Conservation (phyloP, 352 stramenopile genomes). For the Phytophthora uliginosa region DNA sequence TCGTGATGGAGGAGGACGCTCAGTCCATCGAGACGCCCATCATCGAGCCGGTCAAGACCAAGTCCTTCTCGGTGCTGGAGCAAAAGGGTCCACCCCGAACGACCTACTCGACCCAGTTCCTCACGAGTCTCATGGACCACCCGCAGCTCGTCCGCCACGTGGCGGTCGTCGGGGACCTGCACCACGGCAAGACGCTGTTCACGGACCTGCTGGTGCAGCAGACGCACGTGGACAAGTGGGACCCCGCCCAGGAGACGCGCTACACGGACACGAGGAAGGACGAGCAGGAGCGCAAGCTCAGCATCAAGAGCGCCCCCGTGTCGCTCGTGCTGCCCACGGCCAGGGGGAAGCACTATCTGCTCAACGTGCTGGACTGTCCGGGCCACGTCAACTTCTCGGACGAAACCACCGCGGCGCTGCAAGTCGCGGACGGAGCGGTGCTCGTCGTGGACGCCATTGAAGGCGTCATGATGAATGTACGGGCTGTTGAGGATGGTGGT, state of each 20-base stretch:
- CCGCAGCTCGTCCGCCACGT: slow-evolving; percentile 95
- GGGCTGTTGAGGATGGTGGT: background rate
- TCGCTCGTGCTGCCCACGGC: slow-evolving; percentile 95
- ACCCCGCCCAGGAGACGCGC: slow-evolving; percentile 80
- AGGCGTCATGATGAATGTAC: slow-evolving; percentile 97
- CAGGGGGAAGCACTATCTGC: slow-evolving; percentile 95
- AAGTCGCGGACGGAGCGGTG: slow-evolving; percentile 95
- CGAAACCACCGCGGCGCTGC: slow-evolving; percentile 94
- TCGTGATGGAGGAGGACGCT: slow-evolving; percentile 99
- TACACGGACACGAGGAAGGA: slow-evolving; percentile 98
- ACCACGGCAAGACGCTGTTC: slow-evolving; percentile 97
- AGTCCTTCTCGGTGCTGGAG: slow-evolving; percentile 94
- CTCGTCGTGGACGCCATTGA: slow-evolving; percentile 99
- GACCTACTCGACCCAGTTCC: slow-evolving; percentile 92
- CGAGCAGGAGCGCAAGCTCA: slow-evolving; percentile 98
- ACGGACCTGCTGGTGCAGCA: slow-evolving; percentile 93
- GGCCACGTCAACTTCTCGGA: slow-evolving; percentile 99
- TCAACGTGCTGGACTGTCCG: slow-evolving; percentile 98
- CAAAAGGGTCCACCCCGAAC: slow-evolving; percentile 78
- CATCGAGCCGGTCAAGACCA: slow-evolving; percentile 96
- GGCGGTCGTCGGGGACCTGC: slow-evolving; percentile 97
- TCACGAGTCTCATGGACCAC: slow-evolving; percentile 92
- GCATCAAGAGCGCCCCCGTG: slow-evolving; percentile 97
- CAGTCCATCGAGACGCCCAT: slow-evolving; percentile 99
- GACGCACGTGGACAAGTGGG: slow-evolving; percentile 90